These are phyloP conservation scores for Tetrahymena thermophila DNA, from an alignment of 73 alveolate genomes.

Conservation along the genomic window DNA sequence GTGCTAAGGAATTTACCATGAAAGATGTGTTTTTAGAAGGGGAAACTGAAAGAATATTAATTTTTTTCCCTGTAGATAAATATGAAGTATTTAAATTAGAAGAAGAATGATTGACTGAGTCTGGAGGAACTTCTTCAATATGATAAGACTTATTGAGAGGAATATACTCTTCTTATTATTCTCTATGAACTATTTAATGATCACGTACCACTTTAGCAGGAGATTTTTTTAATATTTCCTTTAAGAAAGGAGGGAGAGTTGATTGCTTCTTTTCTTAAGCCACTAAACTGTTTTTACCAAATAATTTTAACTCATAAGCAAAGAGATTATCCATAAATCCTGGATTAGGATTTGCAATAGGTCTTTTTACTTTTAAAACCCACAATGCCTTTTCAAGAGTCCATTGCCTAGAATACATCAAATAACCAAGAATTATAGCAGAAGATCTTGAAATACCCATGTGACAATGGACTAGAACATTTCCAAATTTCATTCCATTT, in stretches of 20 bases:
- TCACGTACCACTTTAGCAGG: background rate
- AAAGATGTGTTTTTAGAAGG: background rate
- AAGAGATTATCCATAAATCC: constrained; percentile 61
- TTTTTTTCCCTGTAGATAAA: background rate
- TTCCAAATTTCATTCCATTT: background rate
- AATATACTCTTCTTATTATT: background rate
- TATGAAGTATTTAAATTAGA: background rate
- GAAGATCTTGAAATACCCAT: constrained; percentile 74
- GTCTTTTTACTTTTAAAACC: constrained; percentile 52
- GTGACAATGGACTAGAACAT: constrained; percentile 70
- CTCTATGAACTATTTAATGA: background rate
- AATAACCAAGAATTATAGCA: constrained; percentile 57
- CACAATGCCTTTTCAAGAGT: constrained; percentile 46
- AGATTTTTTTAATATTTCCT: background rate
- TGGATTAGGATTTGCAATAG: constrained; percentile 54
- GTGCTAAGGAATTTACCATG: background rate
- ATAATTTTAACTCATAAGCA: constrained; percentile 31
- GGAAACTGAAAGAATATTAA: background rate
- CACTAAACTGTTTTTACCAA: background rate
- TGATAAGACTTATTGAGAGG: background rate
- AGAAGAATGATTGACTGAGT: background rate
- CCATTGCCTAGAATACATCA: constrained; percentile 52
- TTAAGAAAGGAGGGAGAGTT: background rate
- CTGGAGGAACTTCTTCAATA: background rate
- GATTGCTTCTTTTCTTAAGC: background rate